Evolutionary conservation across 352 stramenopile species (phyloP), one percentile per base, ranked within the genome.

Genomic region (Aphanomyces stellatus): DNA sequence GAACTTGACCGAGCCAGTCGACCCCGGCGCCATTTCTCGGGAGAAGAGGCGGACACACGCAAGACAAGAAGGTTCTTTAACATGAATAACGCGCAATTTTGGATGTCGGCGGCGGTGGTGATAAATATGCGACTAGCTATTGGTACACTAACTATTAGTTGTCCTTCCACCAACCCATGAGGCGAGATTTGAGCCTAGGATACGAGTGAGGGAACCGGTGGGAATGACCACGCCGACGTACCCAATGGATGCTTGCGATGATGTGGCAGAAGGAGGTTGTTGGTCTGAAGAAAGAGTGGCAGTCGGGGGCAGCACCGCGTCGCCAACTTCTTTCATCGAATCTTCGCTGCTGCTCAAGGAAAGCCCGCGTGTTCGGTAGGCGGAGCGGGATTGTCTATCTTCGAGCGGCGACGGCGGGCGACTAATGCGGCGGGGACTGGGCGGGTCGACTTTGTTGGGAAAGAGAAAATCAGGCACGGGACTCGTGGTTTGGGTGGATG

Each of bases 141-240:
- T n/a, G 13, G n/a, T n/a, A 46, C 22, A 53, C 46, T 10, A 53
- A 22, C 10, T 28, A 24, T 30, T 57, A 57, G 33, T 57, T 57
- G 49, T 57, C 49, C n/a, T 57, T 57, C 49, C 49, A 57, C 49
- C 49, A 57, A 17, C 49, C 49, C 49, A 57, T 57, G 49, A 57
- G 49, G 0, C 49, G 25, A 37, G 49, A 34, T 57, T 35, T 57
- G 6, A 57, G 30, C 11, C 49, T 57, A 57, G 5, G 28, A 15
- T 13, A 35, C n/a, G 5, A 1, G n/a, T 57, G 30, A 57, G 30
- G 49, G 25, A 34, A 30, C 17, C 25, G 6, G 6, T 33, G 25
- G 28, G 33, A 4, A 24, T 57, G 17, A 15, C 19, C 8, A 24
- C 8, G 42, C 42, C n/a, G 11, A 35, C 25, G 11, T 57, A 57